Evolutionary conservation across 192 early-diverging fungal genomes (phyloP).

Genomic region (Diversispora eburnea): DNA sequence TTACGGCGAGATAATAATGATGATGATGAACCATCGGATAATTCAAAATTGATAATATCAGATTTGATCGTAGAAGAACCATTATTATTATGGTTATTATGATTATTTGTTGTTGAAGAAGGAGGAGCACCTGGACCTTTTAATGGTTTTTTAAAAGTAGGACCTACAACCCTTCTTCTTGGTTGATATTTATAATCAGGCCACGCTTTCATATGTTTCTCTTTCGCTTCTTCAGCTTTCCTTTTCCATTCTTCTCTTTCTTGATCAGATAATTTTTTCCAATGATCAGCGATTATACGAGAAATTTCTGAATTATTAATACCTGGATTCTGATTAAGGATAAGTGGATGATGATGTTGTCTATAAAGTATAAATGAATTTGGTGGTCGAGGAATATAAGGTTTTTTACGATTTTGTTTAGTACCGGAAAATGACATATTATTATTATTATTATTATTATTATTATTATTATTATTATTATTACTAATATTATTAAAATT

Average conservation of each 20-base stretch:
- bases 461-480: not conserved
- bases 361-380: slow-evolving; percentile 30
- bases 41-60: not conserved
- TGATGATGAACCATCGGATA: too few relatives aligned
- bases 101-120: not conserved
- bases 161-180: slow-evolving; percentile 24
- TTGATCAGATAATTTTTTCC: slow-evolving; percentile 19
- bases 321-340: slow-evolving; percentile 28
- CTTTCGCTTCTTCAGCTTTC: slow-evolving; percentile 30
- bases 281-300: slow-evolving; percentile 28
- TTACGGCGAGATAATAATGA: not conserved
- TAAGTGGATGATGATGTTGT: slow-evolving; percentile 30
- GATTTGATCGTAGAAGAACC: not conserved
- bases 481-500: not conserved
- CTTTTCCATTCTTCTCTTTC: slow-evolving; percentile 29
- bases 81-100: not conserved
- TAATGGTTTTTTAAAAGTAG: slow-evolving; percentile 23
- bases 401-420: slow-evolving; percentile 28
- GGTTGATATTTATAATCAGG: slow-evolving; percentile 32
- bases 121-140: slow-evolving; percentile 13
- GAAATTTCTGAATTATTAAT: slow-evolving; percentile 31
- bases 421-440: not conserved
- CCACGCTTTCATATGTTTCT: slow-evolving; percentile 28
- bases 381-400: slow-evolving; percentile 30
- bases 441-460: not conserved